Evolutionary conservation across 2,329 filamentous ascomycete genomes (phyloP).

Genomic region (Ophiocordyceps polyrhachis-furcata): DNA sequence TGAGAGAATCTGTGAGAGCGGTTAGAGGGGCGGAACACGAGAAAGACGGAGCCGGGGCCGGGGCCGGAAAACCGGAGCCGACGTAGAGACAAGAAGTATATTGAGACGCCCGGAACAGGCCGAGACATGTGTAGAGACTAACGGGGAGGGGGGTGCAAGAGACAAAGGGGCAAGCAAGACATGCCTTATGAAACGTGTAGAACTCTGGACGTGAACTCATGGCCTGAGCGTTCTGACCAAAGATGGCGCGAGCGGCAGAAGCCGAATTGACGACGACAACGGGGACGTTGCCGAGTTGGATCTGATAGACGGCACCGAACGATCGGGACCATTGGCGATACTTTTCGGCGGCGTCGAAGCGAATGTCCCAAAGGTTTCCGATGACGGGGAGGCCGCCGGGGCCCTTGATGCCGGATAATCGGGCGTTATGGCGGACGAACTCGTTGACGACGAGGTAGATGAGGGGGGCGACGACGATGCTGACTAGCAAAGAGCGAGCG

Average conservation of each 20-base stretch:
- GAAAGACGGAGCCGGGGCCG: not conserved
- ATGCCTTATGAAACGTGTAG: constrained; percentile 39
- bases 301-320: constrained; percentile 33
- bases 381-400: constrained; percentile 32
- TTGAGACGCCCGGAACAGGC: not conserved
- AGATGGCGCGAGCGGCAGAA: constrained; percentile 28
- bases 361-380: constrained; percentile 35
- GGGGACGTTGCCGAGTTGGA: constrained; percentile 36
- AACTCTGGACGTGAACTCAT: constrained; percentile 36
- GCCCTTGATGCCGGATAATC: constrained; percentile 26
- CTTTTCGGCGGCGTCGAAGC: constrained; percentile 34
- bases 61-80: not conserved
- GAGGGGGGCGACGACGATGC: constrained; percentile 13
- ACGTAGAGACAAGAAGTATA: not conserved
- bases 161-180: not conserved
- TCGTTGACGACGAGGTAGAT: constrained; percentile 30
- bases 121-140: no score
- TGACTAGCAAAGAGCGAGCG: constrained; percentile 6
- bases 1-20: constrained; percentile 30
- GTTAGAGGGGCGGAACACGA: not conserved
- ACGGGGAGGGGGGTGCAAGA: no score
- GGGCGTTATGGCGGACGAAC: constrained; percentile 22
- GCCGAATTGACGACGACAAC: constrained; percentile 37
- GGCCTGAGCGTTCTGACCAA: constrained; percentile 32
- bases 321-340: constrained; percentile 33